phyloP scores from a whole-genome alignment of 495 filamentous ascomycete species.

The Lasiosphaeris hirsuta region DNA sequence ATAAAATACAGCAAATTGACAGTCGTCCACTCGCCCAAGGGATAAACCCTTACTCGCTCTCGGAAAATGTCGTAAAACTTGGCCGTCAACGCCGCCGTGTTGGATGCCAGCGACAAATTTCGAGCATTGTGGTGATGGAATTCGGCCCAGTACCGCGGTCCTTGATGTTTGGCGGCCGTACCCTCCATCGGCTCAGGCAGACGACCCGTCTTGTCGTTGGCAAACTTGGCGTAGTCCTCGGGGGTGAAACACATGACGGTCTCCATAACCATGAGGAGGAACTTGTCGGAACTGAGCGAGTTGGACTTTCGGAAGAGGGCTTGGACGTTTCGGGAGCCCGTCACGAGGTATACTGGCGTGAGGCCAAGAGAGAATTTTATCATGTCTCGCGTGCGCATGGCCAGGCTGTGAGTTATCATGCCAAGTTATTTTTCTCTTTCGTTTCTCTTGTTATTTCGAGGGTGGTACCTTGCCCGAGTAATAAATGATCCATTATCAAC shows the following conservation, averaged over 20 bases:
- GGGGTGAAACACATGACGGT: slow-evolving; percentile 2
- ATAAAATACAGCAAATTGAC: slow-evolving; percentile 1
- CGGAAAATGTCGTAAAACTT: slow-evolving; percentile 1
- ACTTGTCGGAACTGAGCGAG: slow-evolving; percentile 5
- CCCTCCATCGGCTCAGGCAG: slow-evolving; percentile 9
- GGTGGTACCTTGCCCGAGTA: not conserved
- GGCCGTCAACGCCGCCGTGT: not conserved
- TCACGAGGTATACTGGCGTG: not conserved
- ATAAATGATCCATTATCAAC: slow-evolving; percentile 3
- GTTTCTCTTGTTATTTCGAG: too few relatives aligned
- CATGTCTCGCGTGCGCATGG: not conserved
- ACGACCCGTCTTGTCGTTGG: slow-evolving; percentile 2
- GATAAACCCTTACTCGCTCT: not conserved
- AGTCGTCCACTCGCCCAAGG: not conserved
- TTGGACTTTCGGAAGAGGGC: slow-evolving; percentile 6
- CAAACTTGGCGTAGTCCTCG: slow-evolving; percentile 1
- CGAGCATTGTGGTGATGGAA: not conserved
- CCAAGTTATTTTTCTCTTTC: too few relatives aligned
- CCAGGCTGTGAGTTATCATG: too few relatives aligned
- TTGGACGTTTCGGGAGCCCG: slow-evolving; percentile 1
- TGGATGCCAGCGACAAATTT: not conserved
- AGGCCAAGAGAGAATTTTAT: slow-evolving; percentile 6
- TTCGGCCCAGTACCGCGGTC: slow-evolving; percentile 4
- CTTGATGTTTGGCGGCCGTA: not conserved
- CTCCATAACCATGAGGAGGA: slow-evolving; percentile 1